These are phyloP conservation scores for Cerrena zonata DNA, from an alignment of 1,284 basidiomycete genomes.

Conservation along the genomic window DNA sequence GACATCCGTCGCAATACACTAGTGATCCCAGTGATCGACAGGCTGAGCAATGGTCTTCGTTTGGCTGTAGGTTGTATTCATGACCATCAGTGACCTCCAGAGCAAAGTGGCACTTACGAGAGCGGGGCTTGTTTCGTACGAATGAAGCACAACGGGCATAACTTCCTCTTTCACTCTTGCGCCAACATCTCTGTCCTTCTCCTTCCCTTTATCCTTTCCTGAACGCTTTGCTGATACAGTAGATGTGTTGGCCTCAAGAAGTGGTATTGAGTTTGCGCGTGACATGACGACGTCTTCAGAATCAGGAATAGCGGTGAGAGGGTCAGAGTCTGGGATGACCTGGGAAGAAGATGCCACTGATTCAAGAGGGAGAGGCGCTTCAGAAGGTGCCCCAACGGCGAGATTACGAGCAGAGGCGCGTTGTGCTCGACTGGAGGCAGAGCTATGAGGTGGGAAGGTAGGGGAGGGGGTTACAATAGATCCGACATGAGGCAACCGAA, in stretches of 20 bases:
- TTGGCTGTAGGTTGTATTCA: slow-evolving; percentile 45
- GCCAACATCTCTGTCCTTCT: slow-evolving; percentile 52
- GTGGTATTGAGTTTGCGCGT: slow-evolving; percentile 55
- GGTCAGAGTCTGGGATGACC: slow-evolving; percentile 34
- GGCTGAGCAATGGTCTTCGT: slow-evolving; percentile 92
- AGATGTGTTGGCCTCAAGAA: slow-evolving; percentile 35
- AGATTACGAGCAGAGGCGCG: slow-evolving; percentile 68
- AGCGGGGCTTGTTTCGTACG: slow-evolving; percentile 21
- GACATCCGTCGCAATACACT: slow-evolving; percentile 95
- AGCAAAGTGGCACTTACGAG: slow-evolving; percentile 20
- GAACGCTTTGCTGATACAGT: slow-evolving; percentile 17
- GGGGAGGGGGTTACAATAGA: slow-evolving; percentile 5
- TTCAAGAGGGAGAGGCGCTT: slow-evolving; percentile 31
- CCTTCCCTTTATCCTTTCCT: slow-evolving; percentile 53
- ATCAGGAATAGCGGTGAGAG: slow-evolving; percentile 40
- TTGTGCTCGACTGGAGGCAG: slow-evolving; percentile 61
- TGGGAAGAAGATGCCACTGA: slow-evolving; percentile 35
- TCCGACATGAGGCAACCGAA: slow-evolving; percentile 9
- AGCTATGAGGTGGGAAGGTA: slow-evolving; percentile 28
- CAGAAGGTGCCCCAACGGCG: slow-evolving; percentile 38
- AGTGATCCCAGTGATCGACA: slow-evolving; percentile 78
- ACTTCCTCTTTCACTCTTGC: slow-evolving; percentile 71
- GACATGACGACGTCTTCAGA: slow-evolving; percentile 43
- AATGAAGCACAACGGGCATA: slow-evolving; percentile 25
- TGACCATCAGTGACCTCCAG: not conserved